Evolutionary conservation across 176 grass and related monocot genomes (phyloP).

Genomic region (Dactylis glomerata): DNA sequence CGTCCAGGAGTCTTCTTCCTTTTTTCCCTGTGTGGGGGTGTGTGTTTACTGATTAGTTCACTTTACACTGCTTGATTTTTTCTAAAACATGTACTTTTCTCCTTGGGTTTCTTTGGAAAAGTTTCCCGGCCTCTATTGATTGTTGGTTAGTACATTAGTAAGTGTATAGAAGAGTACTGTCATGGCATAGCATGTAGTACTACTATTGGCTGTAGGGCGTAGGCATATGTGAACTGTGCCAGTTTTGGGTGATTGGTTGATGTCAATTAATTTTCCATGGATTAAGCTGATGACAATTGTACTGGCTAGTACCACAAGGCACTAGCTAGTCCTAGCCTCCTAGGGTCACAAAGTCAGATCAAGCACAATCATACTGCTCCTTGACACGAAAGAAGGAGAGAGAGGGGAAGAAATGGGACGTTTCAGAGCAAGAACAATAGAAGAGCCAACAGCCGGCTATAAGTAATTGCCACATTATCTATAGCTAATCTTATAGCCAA

Average conservation of each 20-base stretch:
- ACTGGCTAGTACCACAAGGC: too few relatives aligned
- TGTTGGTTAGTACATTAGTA: too few relatives aligned
- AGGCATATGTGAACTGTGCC: not conserved
- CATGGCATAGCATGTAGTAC: not conserved
- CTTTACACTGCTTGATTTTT: not conserved
- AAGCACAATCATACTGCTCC: constrained; percentile 42
- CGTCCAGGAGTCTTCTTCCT: not conserved
- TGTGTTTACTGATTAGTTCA: not conserved
- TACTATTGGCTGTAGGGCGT: not conserved
- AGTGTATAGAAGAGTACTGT: not conserved
- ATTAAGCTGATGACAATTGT: constrained; percentile 40
- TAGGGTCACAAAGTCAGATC: constrained; percentile 45
- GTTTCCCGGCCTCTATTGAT: not conserved
- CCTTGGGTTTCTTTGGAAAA: not conserved
- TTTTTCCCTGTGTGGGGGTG: not conserved
- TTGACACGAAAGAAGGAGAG: constrained; percentile 35
- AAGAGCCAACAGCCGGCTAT: too few relatives aligned
- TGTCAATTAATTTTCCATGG: constrained; percentile 25
- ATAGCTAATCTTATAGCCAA: too few relatives aligned
- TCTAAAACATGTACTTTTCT: not conserved
- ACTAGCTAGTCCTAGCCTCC: too few relatives aligned
- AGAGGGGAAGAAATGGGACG: not conserved
- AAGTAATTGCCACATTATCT: too few relatives aligned
- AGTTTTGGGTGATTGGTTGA: constrained; percentile 26
- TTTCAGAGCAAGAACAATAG: too few relatives aligned